Percentiles rank a stretch among this genome's conserved stretches.
These are phyloP conservation scores for Cutaneotrichosporon daszewskae DNA, from an alignment of 1,284 basidiomycete species.

Conservation along the genomic window DNA sequence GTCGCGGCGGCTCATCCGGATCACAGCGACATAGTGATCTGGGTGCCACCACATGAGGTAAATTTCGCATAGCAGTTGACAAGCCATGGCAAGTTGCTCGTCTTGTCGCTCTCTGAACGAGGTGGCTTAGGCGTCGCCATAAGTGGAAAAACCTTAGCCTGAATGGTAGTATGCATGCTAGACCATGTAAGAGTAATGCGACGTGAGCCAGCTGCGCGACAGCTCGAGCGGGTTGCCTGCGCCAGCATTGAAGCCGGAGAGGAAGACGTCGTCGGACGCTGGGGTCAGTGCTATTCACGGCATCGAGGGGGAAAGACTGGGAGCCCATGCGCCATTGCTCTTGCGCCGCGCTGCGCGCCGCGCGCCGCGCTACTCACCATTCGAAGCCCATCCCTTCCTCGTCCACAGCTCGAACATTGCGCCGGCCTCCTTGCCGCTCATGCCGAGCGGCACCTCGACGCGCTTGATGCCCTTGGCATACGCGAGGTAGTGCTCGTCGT, in stretches of 20 bases:
- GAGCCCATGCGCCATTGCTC: not conserved
- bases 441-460: constrained; percentile 37
- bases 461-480: constrained; percentile 35
- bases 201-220: constrained; percentile 11
- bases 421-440: constrained; percentile 41
- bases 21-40: too few relatives aligned
- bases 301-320: not conserved
- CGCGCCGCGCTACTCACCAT: constrained; percentile 26
- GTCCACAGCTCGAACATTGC: constrained; percentile 45
- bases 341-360: not conserved
- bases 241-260: constrained; percentile 33
- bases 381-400: constrained; percentile 36
- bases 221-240: constrained; percentile 41
- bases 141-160: too few relatives aligned
- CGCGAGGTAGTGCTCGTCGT: constrained; percentile 33
- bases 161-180: too few relatives aligned
- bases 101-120: too few relatives aligned
- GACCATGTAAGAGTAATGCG: constrained; percentile 8
- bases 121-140: too few relatives aligned
- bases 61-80: too few relatives aligned
- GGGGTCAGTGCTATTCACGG: too few relatives aligned
- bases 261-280: constrained; percentile 43
- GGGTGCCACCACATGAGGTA: too few relatives aligned
- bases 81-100: too few relatives aligned
- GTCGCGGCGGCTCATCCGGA: too few relatives aligned